phyloP scores from a whole-genome alignment of 1,284 basidiomycete genomes.

The Inonotus hispidus region DNA sequence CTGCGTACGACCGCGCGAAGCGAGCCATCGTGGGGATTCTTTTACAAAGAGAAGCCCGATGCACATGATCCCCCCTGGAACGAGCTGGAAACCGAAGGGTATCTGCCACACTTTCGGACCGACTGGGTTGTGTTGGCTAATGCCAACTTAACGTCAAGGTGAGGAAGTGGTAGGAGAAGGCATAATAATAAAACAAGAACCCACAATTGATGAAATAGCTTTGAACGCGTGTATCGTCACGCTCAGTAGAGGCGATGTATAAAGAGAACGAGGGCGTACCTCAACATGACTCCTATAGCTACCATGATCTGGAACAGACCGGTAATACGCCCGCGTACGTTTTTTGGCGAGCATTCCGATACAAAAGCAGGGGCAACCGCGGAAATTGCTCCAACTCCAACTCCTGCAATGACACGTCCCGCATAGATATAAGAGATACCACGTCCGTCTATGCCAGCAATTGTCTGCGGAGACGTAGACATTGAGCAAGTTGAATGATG shows the following conservation, averaged over 20 bases:
- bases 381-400: slow-evolving; percentile 66
- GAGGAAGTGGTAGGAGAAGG: background rate
- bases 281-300: slow-evolving; percentile 64
- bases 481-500: slow-evolving; percentile 28
- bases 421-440: slow-evolving; percentile 64
- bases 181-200: slow-evolving; percentile 23
- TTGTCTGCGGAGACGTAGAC: slow-evolving; percentile 45
- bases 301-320: slow-evolving; percentile 83
- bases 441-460: slow-evolving; percentile 43
- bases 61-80: slow-evolving; percentile 74
- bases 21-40: slow-evolving; percentile 36
- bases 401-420: slow-evolving; percentile 64
- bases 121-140: slow-evolving; percentile 46
- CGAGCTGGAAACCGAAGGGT: slow-evolving; percentile 71
- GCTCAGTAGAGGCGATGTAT: background rate
- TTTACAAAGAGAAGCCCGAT: slow-evolving; percentile 67
- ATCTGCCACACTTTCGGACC: slow-evolving; percentile 62
- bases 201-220: slow-evolving; percentile 73
- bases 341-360: slow-evolving; percentile 73
- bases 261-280: background rate
- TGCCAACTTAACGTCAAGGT: slow-evolving; percentile 42
- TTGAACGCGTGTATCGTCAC: slow-evolving; percentile 42
- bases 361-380: slow-evolving; percentile 72
- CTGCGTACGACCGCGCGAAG: slow-evolving; percentile 30
- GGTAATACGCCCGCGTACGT: slow-evolving; percentile 65